These are phyloP conservation scores for Thalassiosira oceanica DNA, from an alignment of 352 stramenopile species.

Conservation along the genomic window DNA sequence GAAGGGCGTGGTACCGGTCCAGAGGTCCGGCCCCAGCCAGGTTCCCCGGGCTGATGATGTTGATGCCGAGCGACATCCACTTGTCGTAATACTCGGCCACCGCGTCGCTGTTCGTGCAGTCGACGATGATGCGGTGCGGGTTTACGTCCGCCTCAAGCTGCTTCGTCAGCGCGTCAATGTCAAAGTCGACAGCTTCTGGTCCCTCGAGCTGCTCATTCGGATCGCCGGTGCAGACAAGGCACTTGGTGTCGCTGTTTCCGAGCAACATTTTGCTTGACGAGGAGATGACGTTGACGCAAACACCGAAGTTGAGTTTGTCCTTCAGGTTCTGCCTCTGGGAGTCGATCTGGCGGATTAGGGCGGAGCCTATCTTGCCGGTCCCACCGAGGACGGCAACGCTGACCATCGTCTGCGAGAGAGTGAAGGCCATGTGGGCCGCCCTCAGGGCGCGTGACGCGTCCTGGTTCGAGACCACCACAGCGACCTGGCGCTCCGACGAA, in stretches of 20 bases:
- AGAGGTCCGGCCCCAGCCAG: conserved; percentile 38
- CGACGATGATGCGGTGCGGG: conserved; percentile 56
- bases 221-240: conserved; percentile 6
- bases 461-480: conserved; percentile 90
- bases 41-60: conserved; percentile 52
- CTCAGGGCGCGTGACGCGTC: conserved; percentile 89
- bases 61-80: conserved; percentile 51
- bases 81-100: conserved; percentile 46
- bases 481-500: conserved; percentile 88
- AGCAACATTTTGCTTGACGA: conserved; percentile 49
- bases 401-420: conserved; percentile 89
- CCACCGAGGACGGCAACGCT: conserved; percentile 86
- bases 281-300: conserved; percentile 39
- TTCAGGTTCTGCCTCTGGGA: conserved; percentile 33
- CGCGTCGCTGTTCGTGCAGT: conserved; percentile 51
- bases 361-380: conserved; percentile 43
- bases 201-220: conserved; percentile 5
- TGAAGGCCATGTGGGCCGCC: conserved; percentile 92
- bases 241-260: conserved; percentile 27
- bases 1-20: conserved; percentile 40
- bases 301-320: conserved; percentile 45
- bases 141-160: conserved; percentile 53
- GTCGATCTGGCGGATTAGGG: conserved; percentile 48
- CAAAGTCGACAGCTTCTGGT: conserved; percentile 25
- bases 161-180: conserved; percentile 43